Percentiles rank a stretch among this genome's conserved stretches.
These are phyloP conservation scores for Sporothrix pseudoabietina DNA, from an alignment of 2,329 filamentous ascomycete genomes.

Conservation along the genomic window DNA sequence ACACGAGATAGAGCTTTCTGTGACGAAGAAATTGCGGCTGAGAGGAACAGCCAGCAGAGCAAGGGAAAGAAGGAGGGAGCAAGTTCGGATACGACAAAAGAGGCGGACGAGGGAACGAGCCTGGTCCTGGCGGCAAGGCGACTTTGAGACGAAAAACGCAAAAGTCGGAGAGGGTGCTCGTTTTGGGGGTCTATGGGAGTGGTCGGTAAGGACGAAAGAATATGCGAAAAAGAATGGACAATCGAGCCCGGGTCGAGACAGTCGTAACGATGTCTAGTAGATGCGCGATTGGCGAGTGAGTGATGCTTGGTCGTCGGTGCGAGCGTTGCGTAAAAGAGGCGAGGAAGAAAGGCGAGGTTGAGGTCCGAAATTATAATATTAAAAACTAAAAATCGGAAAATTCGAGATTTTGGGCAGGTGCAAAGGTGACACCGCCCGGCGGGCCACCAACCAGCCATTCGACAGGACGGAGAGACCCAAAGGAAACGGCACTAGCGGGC, in stretches of 20 bases:
- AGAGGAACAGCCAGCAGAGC: background rate
- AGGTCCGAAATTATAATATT: constrained; percentile 23
- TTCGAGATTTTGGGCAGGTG: constrained; percentile 26
- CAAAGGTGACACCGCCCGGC: constrained; percentile 18
- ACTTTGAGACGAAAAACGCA: background rate
- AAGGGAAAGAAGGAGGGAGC: background rate
- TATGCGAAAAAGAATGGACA: background rate
- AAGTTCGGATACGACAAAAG: background rate
- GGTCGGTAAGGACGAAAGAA: background rate
- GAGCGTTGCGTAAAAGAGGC: background rate
- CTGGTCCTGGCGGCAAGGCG: constrained; percentile 1
- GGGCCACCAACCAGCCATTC: constrained; percentile 20
- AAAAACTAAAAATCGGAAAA: constrained; percentile 25
- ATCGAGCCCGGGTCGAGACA: background rate
- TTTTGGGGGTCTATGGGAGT: background rate
- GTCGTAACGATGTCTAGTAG: background rate
- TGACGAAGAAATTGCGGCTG: background rate
- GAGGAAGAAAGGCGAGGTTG: constrained; percentile 5
- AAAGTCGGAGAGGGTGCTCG: background rate
- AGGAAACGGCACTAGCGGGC: constrained; percentile 17
- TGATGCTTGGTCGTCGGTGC: constrained; percentile 10
- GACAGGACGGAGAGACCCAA: background rate
- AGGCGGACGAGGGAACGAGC: constrained; percentile 18
- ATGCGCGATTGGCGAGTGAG: background rate
- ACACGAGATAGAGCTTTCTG: background rate